A percentile compares a stretch with the other conserved stretches of the same genome.
phyloP scores from a whole-genome alignment of 1,139 yeast species.

The Arxiozyma slooffiae region DNA sequence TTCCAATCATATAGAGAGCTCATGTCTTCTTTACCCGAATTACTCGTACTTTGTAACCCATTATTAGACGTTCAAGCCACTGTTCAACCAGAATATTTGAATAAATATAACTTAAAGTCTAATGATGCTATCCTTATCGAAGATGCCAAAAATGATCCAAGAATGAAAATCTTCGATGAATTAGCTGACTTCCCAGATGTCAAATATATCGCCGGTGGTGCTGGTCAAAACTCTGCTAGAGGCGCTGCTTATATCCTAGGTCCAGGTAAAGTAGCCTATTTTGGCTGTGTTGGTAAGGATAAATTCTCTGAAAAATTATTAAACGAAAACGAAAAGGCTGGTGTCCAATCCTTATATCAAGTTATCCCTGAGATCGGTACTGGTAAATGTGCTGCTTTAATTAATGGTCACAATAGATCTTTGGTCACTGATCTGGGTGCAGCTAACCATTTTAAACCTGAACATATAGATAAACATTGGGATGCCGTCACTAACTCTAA shows the following conservation, averaged over 20 bases:
- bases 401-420: conserved; percentile 81
- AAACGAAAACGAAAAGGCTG: conserved; percentile 79
- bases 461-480: conserved; percentile 87
- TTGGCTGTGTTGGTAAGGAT: conserved; percentile 95
- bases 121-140: conserved; percentile 93
- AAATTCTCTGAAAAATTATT: conserved; percentile 70
- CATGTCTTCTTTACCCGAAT: conserved; percentile 41
- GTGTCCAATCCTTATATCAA: conserved; percentile 79
- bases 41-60: conserved; percentile 71
- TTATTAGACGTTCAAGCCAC: conserved; percentile 82
- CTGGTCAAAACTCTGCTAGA: conserved; percentile 98
- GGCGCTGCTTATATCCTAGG: conserved; percentile 95
- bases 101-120: conserved; percentile 74
- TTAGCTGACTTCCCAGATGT: conserved; percentile 52
- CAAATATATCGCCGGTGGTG: conserved; percentile 91
- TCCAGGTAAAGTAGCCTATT: conserved; percentile 72
- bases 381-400: conserved; percentile 96
- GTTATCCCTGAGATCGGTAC: conserved; percentile 69
- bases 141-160: conserved; percentile 45
- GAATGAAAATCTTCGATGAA: conserved; percentile 78
- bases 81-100: conserved; percentile 57
- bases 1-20: no score
- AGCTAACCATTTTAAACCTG: conserved; percentile 90
- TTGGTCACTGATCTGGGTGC: conserved; percentile 94
- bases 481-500: conserved; percentile 68